These are phyloP conservation scores for Trichoderma guizhouense DNA, from an alignment of 2,329 filamentous ascomycete species.

Conservation along the genomic window DNA sequence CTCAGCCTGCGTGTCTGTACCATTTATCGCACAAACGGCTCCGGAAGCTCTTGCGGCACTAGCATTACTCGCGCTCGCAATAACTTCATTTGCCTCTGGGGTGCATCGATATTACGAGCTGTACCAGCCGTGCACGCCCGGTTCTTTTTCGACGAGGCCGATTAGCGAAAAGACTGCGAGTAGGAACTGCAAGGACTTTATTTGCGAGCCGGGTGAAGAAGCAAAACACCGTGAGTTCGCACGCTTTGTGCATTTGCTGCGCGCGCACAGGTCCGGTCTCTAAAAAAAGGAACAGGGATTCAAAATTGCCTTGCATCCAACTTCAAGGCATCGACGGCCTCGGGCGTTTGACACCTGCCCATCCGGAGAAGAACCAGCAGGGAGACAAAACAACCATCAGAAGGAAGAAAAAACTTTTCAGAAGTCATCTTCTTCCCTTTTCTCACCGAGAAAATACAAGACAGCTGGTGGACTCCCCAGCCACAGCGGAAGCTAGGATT, in stretches of 20 bases:
- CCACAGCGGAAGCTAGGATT: conserved; percentile 22
- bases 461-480: conserved; percentile 1
- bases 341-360: conserved; percentile 14
- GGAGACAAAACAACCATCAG: conserved; percentile 9
- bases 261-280: conserved; percentile 4
- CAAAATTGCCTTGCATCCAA: conserved; percentile 4
- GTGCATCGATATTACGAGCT: not conserved
- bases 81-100: not conserved
- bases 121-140: not conserved
- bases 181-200: not conserved
- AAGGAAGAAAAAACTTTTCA: conserved; percentile 6
- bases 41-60: not conserved
- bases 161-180: not conserved
- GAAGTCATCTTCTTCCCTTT: not conserved
- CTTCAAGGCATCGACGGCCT: conserved; percentile 13
- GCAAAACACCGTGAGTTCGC: not conserved
- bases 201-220: not conserved
- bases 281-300: conserved; percentile 8
- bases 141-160: not conserved
- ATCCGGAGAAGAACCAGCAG: conserved; percentile 4
- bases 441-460: conserved; percentile 14
- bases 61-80: conserved; percentile 11
- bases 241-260: conserved; percentile 7
- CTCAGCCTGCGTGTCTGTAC: not conserved
- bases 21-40: not conserved